Evolutionary conservation across 2,329 filamentous ascomycete species (phyloP).

Genomic region (Colletotrichum cordylinicola): DNA sequence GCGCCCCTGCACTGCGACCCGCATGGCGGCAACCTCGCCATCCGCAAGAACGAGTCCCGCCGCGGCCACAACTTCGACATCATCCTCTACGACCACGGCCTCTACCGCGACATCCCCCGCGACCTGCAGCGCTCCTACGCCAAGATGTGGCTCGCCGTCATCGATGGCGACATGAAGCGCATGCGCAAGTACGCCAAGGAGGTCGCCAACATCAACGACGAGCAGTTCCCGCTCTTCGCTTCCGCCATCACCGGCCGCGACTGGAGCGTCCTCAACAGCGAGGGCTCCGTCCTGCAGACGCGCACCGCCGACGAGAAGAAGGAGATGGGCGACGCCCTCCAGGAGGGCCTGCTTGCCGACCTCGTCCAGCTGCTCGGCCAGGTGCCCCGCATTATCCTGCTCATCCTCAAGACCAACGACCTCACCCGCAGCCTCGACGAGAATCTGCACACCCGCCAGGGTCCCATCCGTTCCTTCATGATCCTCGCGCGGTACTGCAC

Average conservation of each 20-base stretch:
- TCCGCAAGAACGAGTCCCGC: conserved; percentile 74
- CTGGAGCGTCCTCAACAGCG: conserved; percentile 69
- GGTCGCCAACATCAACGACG: conserved; percentile 86
- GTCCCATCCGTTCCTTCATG: conserved; percentile 69
- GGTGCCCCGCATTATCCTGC: conserved; percentile 88
- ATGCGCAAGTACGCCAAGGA: conserved; percentile 92
- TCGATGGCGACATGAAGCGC: conserved; percentile 81
- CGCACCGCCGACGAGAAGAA: conserved; percentile 82
- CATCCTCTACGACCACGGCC: conserved; percentile 93
- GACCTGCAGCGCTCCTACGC: conserved; percentile 85
- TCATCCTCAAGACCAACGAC: conserved; percentile 98
- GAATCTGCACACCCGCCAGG: conserved; percentile 77
- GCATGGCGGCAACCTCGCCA: conserved; percentile 94
- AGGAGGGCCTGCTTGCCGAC: conserved; percentile 87
- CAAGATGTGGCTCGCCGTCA: conserved; percentile 95
- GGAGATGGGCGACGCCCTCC: conserved; percentile 81
- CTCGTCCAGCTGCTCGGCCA: conserved; percentile 87
- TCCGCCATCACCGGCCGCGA: conserved; percentile 96
- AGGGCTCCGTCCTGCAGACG: conserved; percentile 54
- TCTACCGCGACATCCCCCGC: conserved; percentile 91
- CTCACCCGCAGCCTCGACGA: conserved; percentile 93
- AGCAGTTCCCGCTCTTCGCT: conserved; percentile 93
- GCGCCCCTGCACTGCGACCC: conserved; percentile 96
- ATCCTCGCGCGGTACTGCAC: conserved; percentile 74
- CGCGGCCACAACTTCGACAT: conserved; percentile 85